phyloP scores from a whole-genome alignment of 1,284 basidiomycete species.

The Austropuccinia psidii region DNA sequence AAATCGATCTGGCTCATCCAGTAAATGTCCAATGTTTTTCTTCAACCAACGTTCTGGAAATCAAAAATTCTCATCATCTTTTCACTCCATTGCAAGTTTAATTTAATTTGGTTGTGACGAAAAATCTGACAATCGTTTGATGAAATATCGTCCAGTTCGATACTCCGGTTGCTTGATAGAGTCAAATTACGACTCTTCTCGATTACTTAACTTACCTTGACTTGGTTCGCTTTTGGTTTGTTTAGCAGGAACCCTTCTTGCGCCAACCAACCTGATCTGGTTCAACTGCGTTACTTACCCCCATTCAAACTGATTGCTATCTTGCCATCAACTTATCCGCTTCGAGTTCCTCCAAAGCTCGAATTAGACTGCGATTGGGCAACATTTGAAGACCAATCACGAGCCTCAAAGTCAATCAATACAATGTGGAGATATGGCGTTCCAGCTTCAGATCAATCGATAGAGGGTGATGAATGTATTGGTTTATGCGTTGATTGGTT shows the following conservation, averaged over 20 bases:
- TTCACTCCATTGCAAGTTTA: too few species aligned
- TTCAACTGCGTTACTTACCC: background rate
- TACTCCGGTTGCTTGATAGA: background rate
- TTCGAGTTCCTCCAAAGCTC: background rate
- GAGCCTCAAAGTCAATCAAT: background rate
- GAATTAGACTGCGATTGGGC: background rate
- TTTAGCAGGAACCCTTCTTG: background rate
- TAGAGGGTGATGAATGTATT: background rate
- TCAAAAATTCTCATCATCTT: too few species aligned
- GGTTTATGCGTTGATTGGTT: constrained; percentile 1
- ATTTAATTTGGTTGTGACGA: too few species aligned
- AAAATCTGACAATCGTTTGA: too few species aligned
- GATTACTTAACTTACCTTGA: background rate
- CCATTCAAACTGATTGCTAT: background rate
- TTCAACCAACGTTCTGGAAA: too few species aligned
- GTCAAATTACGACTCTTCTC: background rate
- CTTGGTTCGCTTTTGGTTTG: background rate
- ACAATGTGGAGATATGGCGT: background rate
- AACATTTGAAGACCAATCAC: background rate
- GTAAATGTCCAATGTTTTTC: background rate
- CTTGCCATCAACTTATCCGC: background rate
- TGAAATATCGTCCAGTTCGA: too few species aligned
- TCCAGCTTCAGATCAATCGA: background rate
- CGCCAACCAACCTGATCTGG: background rate
- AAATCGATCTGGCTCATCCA: background rate